phyloP scores from a whole-genome alignment of 768 basidiomycete species.

The Podaxis rugospora region DNA sequence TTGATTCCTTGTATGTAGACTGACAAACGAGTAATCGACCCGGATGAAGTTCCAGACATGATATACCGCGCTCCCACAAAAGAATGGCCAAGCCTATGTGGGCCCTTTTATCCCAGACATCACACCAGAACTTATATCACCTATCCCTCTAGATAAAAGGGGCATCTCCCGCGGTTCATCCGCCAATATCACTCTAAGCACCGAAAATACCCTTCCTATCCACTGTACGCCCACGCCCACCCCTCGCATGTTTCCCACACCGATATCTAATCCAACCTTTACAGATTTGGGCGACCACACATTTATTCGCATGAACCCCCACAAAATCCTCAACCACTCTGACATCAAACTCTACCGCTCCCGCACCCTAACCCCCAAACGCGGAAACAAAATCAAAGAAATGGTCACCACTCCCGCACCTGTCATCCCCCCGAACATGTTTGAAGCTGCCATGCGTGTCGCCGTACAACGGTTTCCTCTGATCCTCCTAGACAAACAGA shows the following conservation, averaged over 20 bases:
- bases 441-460: slow-evolving; percentile 3
- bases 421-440: neutral
- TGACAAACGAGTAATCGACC: neutral
- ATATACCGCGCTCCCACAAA: neutral
- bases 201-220: neutral
- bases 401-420: neutral
- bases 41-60: neutral
- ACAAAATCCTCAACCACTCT: neutral
- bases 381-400: neutral
- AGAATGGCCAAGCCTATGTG: slow-evolving; percentile 4
- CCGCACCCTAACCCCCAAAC: neutral
- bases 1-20: neutral
- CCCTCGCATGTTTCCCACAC: neutral
- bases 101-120: neutral
- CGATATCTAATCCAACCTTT: neutral
- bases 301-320: neutral
- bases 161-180: neutral
- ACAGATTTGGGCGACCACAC: neutral
- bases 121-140: neutral
- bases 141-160: neutral
- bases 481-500: neutral
- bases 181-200: neutral
- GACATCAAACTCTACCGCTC: neutral
- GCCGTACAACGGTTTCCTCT: neutral
- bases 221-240: neutral